These are phyloP conservation scores for Strobilomyces confusus DNA, from an alignment of 768 basidiomycete genomes.

Conservation along the genomic window DNA sequence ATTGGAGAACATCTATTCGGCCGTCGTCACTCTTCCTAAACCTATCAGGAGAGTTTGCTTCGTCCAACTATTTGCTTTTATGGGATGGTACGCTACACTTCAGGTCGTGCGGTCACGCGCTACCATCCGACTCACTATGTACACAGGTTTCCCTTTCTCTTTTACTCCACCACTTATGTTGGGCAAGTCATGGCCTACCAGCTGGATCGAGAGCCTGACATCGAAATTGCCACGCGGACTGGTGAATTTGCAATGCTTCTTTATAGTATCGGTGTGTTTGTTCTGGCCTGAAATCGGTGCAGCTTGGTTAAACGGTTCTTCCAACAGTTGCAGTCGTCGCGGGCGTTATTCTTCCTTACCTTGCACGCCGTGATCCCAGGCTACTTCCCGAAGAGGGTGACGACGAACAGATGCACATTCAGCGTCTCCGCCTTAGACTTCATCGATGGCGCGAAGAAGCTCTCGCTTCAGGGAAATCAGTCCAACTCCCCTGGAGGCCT, in stretches of 20 bases:
- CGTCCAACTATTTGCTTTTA: conserved; percentile 93
- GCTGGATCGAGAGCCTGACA: conserved; percentile 65
- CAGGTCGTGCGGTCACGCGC: background rate
- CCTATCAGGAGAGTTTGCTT: conserved; percentile 87
- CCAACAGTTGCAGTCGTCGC: conserved; percentile 76
- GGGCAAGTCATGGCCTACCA: conserved; percentile 92
- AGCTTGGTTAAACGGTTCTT: background rate
- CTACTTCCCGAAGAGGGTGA: conserved; percentile 65
- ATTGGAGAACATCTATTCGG: conserved; percentile 71
- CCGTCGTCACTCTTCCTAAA: conserved; percentile 71
- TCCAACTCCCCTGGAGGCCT: conserved; percentile 83
- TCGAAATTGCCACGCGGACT: conserved; percentile 76
- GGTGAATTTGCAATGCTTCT: conserved; percentile 88
- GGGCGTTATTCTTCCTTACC: conserved; percentile 75
- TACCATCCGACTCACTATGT: conserved; percentile 7
- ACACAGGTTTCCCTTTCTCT: conserved; percentile 88
- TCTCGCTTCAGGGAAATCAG: conserved; percentile 63
- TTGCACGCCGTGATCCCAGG: conserved; percentile 77
- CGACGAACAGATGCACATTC: conserved; percentile 71
- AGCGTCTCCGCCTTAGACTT: conserved; percentile 66
- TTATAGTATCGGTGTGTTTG: conserved; percentile 72
- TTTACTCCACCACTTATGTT: conserved; percentile 91
- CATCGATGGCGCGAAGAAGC: conserved; percentile 85
- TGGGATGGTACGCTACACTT: conserved; percentile 71
- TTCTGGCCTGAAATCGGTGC: background rate